Base-by-base conservation (phyloP, 1,139 yeast genomes). In the Blastobotrys indianensis region DNA sequence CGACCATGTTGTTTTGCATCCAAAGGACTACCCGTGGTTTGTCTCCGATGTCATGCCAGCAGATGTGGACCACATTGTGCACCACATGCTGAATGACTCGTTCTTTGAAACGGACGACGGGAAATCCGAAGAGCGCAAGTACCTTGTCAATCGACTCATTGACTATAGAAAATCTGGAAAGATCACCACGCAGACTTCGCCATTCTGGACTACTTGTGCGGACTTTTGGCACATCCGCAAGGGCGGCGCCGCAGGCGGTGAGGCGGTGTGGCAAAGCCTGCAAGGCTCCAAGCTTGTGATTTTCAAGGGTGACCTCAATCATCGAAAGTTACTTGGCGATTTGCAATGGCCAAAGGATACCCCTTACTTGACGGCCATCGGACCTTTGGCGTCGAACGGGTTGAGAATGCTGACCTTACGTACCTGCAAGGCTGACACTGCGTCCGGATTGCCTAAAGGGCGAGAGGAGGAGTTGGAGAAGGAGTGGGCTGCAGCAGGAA, bases 391-490 rank as follows among this genome's bases (percentile, higher is more conserved):
- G 1, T 54, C 64, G 1, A 63, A 67, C 46, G 82, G 81, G 7
- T 70, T 92, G 46, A 80, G 79, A 12, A 60, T 86, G 20, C 69
- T 87, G 52, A 76, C 94, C 29, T 73, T 92, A 58, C 79, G 99
- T 70, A 92, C 98, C 2, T 82, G 95, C 65, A 92, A 92, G 66
- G 97, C 97, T 1, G 98, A 94, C 63, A 97, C 90, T n/a, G 82
- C 85, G 46, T 95, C 85, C 43, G 97, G 95, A 2, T 75, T 92
- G 52, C 69, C 74, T 37, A 62, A 57, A 30, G 97, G 96, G 2
- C 68, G 77, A 29, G 84, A 85, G 54, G 90, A 83, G 55, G 72
- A 79, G 59, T 73, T 92, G 53, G 73, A 76, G 40, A 66, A 73
- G 48, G 68, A 69, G 43, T 87, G 94, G 82, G 46, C 55, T 23